Evolutionary conservation across 2,329 filamentous ascomycete genomes (phyloP).

Genomic region (Xylariomycetidae sp.): DNA sequence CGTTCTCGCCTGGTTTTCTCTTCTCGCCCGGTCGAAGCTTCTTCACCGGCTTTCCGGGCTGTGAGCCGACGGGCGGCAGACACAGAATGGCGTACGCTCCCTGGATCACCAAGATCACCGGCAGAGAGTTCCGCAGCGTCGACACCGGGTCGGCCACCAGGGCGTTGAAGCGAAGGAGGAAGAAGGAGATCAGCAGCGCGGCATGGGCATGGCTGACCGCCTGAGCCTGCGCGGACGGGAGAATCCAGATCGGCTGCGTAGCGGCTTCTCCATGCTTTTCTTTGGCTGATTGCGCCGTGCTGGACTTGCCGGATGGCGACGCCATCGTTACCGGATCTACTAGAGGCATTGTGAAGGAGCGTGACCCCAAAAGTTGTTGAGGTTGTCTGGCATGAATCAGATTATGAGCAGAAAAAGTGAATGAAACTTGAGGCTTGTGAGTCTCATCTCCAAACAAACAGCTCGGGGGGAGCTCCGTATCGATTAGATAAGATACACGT

Average conservation of each 20-base stretch:
- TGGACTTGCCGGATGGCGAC: constrained; percentile 23
- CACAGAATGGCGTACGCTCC: constrained; percentile 57
- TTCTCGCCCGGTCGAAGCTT: constrained; percentile 51
- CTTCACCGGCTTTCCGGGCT: constrained; percentile 34
- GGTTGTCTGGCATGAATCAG: too few species aligned
- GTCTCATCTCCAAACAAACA: too few species aligned
- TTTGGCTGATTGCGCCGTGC: constrained; percentile 23
- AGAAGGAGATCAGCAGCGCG: constrained; percentile 58
- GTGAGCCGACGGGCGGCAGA: constrained; percentile 55
- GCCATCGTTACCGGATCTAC: constrained; percentile 35
- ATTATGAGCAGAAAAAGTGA: too few species aligned
- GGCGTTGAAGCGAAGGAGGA: constrained; percentile 57
- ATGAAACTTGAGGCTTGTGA: too few species aligned
- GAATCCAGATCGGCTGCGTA: constrained; percentile 33
- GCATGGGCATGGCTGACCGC: constrained; percentile 65
- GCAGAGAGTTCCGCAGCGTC: constrained; percentile 56
- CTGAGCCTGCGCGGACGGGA: constrained; percentile 34
- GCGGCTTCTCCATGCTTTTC: constrained; percentile 13
- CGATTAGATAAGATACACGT: not conserved
- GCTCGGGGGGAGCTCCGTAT: too few species aligned
- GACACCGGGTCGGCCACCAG: constrained; percentile 67
- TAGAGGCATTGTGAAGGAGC: not conserved
- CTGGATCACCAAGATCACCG: constrained; percentile 62
- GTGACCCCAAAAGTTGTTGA: too few species aligned
- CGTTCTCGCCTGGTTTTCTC: constrained; percentile 44